Conservation (phyloP, 495 filamentous ascomycete species). For the Neurospora sp. region DNA sequence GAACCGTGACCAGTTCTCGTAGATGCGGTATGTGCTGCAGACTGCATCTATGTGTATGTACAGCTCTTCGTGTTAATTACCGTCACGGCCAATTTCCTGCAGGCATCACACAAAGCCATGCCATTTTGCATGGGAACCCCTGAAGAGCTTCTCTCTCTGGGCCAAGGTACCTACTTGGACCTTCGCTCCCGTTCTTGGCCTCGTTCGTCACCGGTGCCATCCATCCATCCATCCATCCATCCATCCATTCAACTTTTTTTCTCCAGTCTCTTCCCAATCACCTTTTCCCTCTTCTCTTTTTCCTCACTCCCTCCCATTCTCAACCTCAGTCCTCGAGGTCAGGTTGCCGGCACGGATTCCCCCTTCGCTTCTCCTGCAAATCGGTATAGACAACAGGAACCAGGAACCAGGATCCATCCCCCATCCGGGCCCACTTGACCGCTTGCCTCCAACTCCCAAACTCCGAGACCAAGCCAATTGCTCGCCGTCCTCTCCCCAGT, state of each 20-base stretch:
- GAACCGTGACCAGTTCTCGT: too few relatives aligned
- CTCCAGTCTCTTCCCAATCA: slow-evolving; percentile 1
- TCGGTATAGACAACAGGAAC: neutral
- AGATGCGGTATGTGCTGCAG: neutral
- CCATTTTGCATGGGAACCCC: neutral
- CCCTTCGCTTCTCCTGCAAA: neutral
- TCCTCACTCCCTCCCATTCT: slow-evolving; percentile 1
- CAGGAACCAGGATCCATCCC: neutral
- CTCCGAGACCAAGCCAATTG: neutral
- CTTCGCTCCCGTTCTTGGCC: neutral
- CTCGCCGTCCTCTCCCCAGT: neutral
- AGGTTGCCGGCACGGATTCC: neutral
- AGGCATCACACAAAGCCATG: neutral
- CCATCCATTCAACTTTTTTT: neutral
- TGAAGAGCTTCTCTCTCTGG: neutral
- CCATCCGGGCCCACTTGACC: neutral
- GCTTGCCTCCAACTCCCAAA: neutral
- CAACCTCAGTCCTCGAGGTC: neutral
- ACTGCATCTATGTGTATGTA: neutral
- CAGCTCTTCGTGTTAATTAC: neutral
- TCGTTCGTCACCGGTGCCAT: neutral
- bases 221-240: neutral
- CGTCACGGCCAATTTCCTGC: neutral
- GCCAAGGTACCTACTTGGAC: neutral
- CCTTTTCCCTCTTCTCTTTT: slow-evolving; percentile 1